Percentiles rank a stretch among this genome's conserved stretches.
These are phyloP conservation scores for Leishmania mexicana DNA, from an alignment of 208 protist species.

Conservation along the genomic window DNA sequence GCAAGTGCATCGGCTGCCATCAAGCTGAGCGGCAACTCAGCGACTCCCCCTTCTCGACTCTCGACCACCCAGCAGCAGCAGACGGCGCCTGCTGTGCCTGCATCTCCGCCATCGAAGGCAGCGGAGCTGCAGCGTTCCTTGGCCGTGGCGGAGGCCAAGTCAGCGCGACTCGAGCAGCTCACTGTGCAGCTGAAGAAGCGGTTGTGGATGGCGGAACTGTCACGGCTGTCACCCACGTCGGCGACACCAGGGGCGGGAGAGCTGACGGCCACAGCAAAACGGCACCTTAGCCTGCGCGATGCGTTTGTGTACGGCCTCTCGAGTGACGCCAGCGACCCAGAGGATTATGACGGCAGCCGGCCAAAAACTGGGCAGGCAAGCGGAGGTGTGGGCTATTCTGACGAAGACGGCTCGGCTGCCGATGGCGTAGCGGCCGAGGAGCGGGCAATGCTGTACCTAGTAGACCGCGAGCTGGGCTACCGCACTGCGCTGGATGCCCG, in stretches of 20 bases:
- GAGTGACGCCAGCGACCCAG: neutral
- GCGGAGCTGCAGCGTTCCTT: conserved; percentile 19
- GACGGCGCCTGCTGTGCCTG: conserved; percentile 13
- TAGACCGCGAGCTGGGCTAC: conserved; percentile 24
- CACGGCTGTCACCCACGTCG: neutral
- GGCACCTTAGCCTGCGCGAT: conserved; percentile 17
- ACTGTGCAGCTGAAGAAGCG: conserved; percentile 58
- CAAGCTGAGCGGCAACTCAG: neutral
- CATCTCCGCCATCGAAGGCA: conserved; percentile 13
- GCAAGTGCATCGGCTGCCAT: neutral
- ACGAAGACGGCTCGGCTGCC: neutral
- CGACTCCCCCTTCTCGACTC: neutral
- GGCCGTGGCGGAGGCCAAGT: conserved; percentile 13
- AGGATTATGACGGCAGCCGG: neutral
- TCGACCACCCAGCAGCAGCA: neutral
- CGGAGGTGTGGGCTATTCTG: neutral
- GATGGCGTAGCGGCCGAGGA: conserved; percentile 16
- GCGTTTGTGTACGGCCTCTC: conserved; percentile 23
- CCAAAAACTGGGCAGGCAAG: neutral
- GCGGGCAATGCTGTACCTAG: conserved; percentile 26
- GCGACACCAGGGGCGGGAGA: neutral
- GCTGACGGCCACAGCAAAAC: neutral
- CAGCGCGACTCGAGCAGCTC: conserved; percentile 45
- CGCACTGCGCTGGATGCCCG: neutral
- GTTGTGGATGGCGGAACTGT: conserved; percentile 37